Evolutionary conservation across 805 yeast genomes (phyloP), one percentile per base, ranked within the genome.

Genomic region (Metschnikowia amazonensis): DNA sequence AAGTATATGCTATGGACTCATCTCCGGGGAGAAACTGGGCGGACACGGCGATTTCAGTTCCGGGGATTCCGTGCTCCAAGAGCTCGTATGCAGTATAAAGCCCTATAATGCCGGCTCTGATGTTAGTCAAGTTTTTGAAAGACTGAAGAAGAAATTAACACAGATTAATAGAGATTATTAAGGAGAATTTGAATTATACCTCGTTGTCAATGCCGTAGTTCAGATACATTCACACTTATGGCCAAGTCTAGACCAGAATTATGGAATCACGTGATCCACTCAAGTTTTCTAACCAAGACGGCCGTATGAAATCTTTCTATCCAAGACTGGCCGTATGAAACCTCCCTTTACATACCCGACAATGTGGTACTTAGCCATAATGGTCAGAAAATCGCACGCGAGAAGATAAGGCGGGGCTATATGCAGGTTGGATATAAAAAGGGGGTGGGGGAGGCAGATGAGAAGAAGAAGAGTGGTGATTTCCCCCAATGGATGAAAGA

Each of bases 61-160:
- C 70, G 0, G 59, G 46, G 8, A 73, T 64, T 2, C 70, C 69
- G 11, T 69, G 63, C 21, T 72, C 70, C 28, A 79, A 50, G 13
- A 90, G 66, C 38, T 86, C 81, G 51, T 84, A 78, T 0, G 89
- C 89, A 1, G 97, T 85, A 64, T 92, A 94, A 59, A 94, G 89
- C 1, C 96, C 97, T 24, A 53, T 51, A 30, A 53, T 44, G 10
- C 57, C 57, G 21, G 54, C 52, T 7, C 57, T 51, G 29, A 4
- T 3, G 50, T 53, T 47, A 51, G 55, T 41, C n/a, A n/a, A n/a
- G n/a, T n/a, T n/a, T n/a, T n/a, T n/a, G n/a, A n/a, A n/a, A n/a
- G n/a, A n/a, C n/a, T n/a, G n/a, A n/a, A n/a, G n/a, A n/a, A n/a
- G n/a, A n/a, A n/a, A n/a, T n/a, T n/a, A n/a, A n/a, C n/a, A n/a